A percentile compares a stretch with the other conserved stretches of the same genome.
phyloP scores from a whole-genome alignment of 768 basidiomycete genomes.

The Neoboletus magnificus region DNA sequence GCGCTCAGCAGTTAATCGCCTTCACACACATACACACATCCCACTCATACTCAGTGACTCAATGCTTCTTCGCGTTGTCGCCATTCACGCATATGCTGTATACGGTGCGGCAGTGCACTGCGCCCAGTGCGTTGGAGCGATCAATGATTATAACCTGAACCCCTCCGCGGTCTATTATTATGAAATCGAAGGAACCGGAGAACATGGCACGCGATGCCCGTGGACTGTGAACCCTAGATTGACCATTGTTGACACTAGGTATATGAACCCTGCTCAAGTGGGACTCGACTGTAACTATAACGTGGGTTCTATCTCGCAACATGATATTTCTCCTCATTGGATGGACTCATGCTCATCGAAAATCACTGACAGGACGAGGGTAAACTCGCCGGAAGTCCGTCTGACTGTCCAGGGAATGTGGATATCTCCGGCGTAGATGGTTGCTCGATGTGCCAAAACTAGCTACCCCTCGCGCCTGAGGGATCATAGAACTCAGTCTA shows the following conservation, averaged over 20 bases:
- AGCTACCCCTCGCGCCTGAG: not conserved
- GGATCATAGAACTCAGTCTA: not conserved
- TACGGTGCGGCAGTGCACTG: not conserved
- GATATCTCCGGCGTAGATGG: not conserved
- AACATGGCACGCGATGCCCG: not conserved
- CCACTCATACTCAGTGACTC: not conserved
- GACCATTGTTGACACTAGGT: not conserved
- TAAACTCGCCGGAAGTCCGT: not conserved
- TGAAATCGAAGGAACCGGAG: not conserved
- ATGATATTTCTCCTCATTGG: not conserved
- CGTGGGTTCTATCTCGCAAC: not conserved
- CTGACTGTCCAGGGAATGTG: not conserved
- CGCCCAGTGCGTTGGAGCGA: not conserved
- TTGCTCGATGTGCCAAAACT: not conserved
- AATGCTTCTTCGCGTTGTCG: not conserved
- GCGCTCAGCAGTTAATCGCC: not conserved
- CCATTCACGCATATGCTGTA: not conserved
- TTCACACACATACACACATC: not conserved
- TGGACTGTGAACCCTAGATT: not conserved
- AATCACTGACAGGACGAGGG: not conserved
- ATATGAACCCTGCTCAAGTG: not conserved
- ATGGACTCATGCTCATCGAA: not conserved
- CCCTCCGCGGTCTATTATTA: not conserved
- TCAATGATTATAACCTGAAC: not conserved
- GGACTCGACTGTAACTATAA: not conserved